These are phyloP conservation scores for Carex kokanica DNA, from an alignment of 176 grass and related monocot genomes.

Conservation along the genomic window DNA sequence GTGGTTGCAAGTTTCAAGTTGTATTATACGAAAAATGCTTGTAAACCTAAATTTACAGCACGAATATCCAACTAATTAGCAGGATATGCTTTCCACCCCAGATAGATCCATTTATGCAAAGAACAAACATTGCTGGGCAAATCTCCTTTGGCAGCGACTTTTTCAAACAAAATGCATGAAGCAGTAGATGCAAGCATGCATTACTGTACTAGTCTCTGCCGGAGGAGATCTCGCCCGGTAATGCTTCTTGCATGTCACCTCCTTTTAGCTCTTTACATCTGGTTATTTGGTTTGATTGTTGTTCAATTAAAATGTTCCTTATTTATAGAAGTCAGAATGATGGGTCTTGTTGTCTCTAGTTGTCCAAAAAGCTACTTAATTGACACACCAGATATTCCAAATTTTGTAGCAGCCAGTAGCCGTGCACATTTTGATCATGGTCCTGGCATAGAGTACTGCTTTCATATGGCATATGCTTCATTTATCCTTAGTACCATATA, in stretches of 20 bases:
- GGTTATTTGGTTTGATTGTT: not conserved
- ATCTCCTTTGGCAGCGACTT: constrained; percentile 56
- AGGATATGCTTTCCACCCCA: not conserved
- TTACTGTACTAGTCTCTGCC: constrained; percentile 33
- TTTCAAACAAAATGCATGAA: not conserved
- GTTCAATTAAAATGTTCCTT: not conserved
- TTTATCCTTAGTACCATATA: not conserved
- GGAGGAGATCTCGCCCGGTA: constrained; percentile 42
- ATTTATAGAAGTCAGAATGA: constrained; percentile 13
- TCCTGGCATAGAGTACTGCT: not conserved
- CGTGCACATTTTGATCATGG: constrained; percentile 7
- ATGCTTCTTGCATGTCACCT: constrained; percentile 22
- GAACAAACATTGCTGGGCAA: constrained; percentile 47
- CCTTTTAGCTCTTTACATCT: not conserved
- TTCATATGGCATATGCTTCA: not conserved
- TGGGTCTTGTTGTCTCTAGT: not conserved
- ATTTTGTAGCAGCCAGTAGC: not conserved
- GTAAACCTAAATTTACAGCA: not conserved
- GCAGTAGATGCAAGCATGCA: not conserved
- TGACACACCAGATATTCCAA: constrained; percentile 4
- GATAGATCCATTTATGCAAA: not conserved
- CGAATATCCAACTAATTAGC: not conserved
- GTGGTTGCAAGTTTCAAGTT: not conserved
- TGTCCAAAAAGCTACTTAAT: not conserved
- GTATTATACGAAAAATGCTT: not conserved